Conservation (phyloP, 805 yeast genomes). For the Starmerella vitae region DNA sequence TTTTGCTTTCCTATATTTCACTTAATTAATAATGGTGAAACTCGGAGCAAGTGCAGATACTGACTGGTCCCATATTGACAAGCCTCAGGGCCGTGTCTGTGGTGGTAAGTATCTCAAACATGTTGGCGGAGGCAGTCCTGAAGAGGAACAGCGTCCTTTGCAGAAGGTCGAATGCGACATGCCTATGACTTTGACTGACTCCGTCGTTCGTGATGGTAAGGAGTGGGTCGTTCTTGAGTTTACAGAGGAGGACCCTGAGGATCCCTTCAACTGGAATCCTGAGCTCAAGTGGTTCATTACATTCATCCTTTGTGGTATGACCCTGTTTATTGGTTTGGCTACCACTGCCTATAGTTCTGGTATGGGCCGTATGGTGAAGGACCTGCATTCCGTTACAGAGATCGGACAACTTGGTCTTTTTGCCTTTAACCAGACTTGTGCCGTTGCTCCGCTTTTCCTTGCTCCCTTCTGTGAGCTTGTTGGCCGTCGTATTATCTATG, state of each 20-base stretch:
- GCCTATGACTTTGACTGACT: slow-evolving; percentile 19
- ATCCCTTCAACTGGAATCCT: slow-evolving; percentile 75
- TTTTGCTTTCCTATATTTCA: too few relatives aligned
- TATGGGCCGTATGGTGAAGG: slow-evolving; percentile 44
- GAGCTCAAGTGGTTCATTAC: slow-evolving; percentile 37
- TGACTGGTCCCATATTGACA: slow-evolving; percentile 19
- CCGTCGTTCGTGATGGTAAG: slow-evolving; percentile 18
- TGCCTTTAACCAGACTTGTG: slow-evolving; percentile 48
- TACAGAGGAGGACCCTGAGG: slow-evolving; percentile 81
- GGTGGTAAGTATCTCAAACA: slow-evolving; percentile 20
- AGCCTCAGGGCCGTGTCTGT: slow-evolving; percentile 18
- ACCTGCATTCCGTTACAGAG: slow-evolving; percentile 53
- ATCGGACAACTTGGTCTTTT: slow-evolving; percentile 47
- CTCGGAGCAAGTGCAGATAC: slow-evolving; percentile 19
- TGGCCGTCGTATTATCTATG: slow-evolving; percentile 44
- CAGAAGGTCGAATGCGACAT: slow-evolving; percentile 17
- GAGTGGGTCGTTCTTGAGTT: slow-evolving; percentile 40
- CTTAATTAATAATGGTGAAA: slow-evolving; percentile 8
- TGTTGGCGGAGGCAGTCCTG: slow-evolving; percentile 6
- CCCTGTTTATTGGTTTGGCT: slow-evolving; percentile 84
- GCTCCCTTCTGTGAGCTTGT: slow-evolving; percentile 48
- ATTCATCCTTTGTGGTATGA: slow-evolving; percentile 50
- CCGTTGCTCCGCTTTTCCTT: slow-evolving; percentile 46
- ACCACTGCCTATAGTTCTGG: slow-evolving; percentile 87
- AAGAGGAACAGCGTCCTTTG: slow-evolving; percentile 15